These are phyloP conservation scores for Nidula niveotomentosa DNA, from an alignment of 1,284 basidiomycete genomes.

Conservation along the genomic window DNA sequence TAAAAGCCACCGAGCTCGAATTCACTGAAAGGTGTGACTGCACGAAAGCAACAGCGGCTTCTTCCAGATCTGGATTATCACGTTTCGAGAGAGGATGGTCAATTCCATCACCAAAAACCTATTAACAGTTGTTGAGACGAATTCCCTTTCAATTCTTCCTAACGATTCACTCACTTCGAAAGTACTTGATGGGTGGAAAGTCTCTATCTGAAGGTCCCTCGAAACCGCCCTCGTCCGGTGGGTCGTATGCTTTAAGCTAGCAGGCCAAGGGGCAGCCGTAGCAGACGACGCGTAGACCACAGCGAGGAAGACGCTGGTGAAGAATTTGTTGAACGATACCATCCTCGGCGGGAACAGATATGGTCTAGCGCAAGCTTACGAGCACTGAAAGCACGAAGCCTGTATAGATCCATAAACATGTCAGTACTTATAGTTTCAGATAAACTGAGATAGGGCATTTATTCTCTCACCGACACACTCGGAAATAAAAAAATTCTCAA, in stretches of 20 bases:
- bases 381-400: too few relatives aligned
- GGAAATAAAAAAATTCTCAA: too few relatives aligned
- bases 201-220: constrained; percentile 31
- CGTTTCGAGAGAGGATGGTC: neutral
- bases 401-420: too few relatives aligned
- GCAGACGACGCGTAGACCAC: constrained; percentile 16
- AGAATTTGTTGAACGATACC: neutral
- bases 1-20: constrained; percentile 5
- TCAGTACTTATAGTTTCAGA: too few relatives aligned
- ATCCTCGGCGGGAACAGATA: too few relatives aligned
- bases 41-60: constrained; percentile 13
- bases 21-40: constrained; percentile 12
- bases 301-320: constrained; percentile 16
- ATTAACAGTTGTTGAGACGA: neutral
- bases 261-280: constrained; percentile 28
- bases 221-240: constrained; percentile 36
- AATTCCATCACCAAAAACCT: neutral
- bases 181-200: constrained; percentile 41
- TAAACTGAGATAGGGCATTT: too few relatives aligned
- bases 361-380: too few relatives aligned
- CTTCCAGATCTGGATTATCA: constrained; percentile 2
- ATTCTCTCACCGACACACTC: too few relatives aligned
- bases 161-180: constrained; percentile 31
- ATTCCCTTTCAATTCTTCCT: too few relatives aligned
- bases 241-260: constrained; percentile 32